Conservation (phyloP, 495 filamentous ascomycete genomes). For the Pyronema omphalodes region DNA sequence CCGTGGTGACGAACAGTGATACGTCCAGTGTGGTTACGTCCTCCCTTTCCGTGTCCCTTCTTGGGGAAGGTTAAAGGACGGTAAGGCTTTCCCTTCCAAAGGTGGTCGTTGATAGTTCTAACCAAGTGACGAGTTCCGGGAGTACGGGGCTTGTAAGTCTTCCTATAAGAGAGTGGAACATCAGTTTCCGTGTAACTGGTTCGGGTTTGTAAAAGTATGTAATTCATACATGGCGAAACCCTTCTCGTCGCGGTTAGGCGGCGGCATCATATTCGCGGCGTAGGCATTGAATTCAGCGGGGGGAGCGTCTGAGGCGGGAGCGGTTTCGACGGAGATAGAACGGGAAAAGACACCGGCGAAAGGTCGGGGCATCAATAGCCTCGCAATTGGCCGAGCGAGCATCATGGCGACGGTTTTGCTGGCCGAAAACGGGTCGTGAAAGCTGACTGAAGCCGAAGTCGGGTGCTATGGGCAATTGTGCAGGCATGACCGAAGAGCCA, state of each 20-base stretch:
- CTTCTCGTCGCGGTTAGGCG: not conserved
- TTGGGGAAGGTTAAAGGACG: constrained; percentile 72
- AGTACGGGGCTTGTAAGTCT: constrained; percentile 85
- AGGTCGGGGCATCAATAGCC: constrained; percentile 12
- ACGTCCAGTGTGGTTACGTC: constrained; percentile 67
- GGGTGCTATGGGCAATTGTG: not conserved
- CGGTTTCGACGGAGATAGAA: not conserved
- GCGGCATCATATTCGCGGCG: not conserved
- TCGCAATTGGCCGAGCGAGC: constrained; percentile 7
- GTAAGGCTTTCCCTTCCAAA: constrained; percentile 81
- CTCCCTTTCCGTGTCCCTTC: constrained; percentile 79
- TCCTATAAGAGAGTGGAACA: constrained; percentile 30
- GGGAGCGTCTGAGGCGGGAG: not conserved
- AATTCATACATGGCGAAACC: constrained; percentile 3
- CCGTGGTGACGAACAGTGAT: constrained; percentile 82
- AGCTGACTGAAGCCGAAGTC: no score
- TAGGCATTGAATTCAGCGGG: not conserved
- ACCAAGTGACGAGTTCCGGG: constrained; percentile 84
- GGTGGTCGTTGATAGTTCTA: constrained; percentile 82
- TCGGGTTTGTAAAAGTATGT: not conserved
- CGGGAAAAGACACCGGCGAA: not conserved
- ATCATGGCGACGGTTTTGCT: constrained; percentile 9
- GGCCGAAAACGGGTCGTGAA: no score
- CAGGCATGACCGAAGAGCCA: not conserved
- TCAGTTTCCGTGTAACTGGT: constrained; percentile 12